Evolutionary conservation across 495 filamentous ascomycete genomes (phyloP).

Genomic region (Aspergillus baeticus): DNA sequence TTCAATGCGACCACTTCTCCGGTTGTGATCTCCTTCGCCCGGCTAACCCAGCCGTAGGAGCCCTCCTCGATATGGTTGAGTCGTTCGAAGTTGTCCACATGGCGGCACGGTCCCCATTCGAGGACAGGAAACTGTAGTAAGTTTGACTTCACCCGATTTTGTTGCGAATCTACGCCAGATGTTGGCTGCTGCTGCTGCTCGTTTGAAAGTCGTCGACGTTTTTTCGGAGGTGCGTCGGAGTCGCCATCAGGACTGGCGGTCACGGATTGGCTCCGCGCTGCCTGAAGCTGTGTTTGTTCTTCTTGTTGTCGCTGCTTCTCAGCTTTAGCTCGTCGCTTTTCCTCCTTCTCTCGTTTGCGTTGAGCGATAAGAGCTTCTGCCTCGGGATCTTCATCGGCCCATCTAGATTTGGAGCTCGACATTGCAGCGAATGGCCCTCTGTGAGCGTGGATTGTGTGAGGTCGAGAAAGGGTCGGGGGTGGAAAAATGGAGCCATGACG

Average conservation of each 20-base stretch:
- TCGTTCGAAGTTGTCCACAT: constrained; percentile 86
- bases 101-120: constrained; percentile 71
- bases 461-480: background rate
- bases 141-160: constrained; percentile 31
- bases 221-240: constrained; percentile 32
- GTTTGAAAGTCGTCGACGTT: constrained; percentile 49
- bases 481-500: constrained; percentile 33
- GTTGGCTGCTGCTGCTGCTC: constrained; percentile 21
- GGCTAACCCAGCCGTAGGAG: constrained; percentile 90
- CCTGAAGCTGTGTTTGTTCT: constrained; percentile 34
- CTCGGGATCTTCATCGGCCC: constrained; percentile 73
- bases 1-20: constrained; percentile 91
- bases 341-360: constrained; percentile 83
- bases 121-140: constrained; percentile 70
- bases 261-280: constrained; percentile 9
- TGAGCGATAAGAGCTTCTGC: constrained; percentile 70
- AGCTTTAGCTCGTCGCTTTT: constrained; percentile 82
- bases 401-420: constrained; percentile 78
- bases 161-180: constrained; percentile 14
- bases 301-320: constrained; percentile 77
- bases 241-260: constrained; percentile 26
- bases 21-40: constrained; percentile 75
- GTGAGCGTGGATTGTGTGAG: background rate
- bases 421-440: constrained; percentile 6
- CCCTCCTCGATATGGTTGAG: constrained; percentile 98